Percentiles rank a stretch among this genome's conserved stretches.
Conservation (phyloP, 2,329 filamentous ascomycete species). For the Paracorniculantispora psalliotae region DNA sequence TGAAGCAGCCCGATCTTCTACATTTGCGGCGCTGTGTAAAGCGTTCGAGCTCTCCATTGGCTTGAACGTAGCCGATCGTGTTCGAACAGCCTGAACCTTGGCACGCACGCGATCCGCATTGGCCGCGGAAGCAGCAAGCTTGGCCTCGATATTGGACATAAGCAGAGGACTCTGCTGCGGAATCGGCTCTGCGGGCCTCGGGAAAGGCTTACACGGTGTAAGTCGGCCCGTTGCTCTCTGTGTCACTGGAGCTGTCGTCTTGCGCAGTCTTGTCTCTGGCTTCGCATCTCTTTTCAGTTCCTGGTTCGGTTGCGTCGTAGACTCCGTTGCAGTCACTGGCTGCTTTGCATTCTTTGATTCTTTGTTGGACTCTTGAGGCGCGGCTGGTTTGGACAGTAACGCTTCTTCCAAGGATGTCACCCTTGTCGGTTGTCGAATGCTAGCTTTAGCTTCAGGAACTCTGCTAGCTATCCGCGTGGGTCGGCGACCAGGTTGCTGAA, state of each 20-base stretch:
- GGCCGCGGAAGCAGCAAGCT: conserved; percentile 60
- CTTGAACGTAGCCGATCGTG: conserved; percentile 18
- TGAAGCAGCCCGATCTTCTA: not conserved
- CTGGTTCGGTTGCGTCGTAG: not conserved
- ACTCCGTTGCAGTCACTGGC: not conserved
- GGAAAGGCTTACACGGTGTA: conserved; percentile 27
- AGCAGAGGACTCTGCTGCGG: conserved; percentile 53
- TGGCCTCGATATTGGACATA: conserved; percentile 58
- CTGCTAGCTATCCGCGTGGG: not conserved
- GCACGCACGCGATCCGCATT: conserved; percentile 59
- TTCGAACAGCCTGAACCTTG: conserved; percentile 51
- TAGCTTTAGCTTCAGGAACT: not conserved
- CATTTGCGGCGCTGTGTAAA: not conserved
- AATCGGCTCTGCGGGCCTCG: conserved; percentile 27
- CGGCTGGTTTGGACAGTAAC: not conserved
- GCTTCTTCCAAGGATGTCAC: conserved; percentile 5
- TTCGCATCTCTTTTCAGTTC: not conserved
- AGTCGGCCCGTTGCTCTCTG: conserved; percentile 13
- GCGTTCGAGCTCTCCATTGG: conserved; percentile 15
- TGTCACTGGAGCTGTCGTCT: not conserved
- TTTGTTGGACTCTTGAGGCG: not conserved
- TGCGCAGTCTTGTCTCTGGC: not conserved
- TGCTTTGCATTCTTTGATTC: not conserved
- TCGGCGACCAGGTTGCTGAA: conserved; percentile 5
- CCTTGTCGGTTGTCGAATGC: not conserved